Evolutionary conservation across 129 eudicot species (phyloP).

Genomic region (Centaurea solstitialis): DNA sequence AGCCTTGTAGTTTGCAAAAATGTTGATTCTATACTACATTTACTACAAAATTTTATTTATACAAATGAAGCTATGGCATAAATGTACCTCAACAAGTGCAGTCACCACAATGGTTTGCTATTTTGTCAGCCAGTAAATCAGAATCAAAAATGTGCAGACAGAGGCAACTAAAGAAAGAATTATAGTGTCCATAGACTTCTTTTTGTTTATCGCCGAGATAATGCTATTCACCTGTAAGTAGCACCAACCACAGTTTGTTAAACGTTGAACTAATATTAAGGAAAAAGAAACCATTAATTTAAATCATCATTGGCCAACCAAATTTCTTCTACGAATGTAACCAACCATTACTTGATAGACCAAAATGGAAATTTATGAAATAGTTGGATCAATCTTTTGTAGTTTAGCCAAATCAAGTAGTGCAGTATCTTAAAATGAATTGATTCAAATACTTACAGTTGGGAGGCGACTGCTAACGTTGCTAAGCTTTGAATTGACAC

Average conservation of each 20-base stretch:
- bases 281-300: not conserved
- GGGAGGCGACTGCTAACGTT: slow-evolving; percentile 97
- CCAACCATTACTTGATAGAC: not conserved
- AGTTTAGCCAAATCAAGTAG: not conserved
- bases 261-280: not conserved
- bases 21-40: slow-evolving; percentile 11
- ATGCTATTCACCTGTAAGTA: slow-evolving; percentile 82
- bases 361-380: not conserved
- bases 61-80: slow-evolving; percentile 9
- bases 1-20: slow-evolving; percentile 7
- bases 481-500: slow-evolving; percentile 87
- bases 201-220: slow-evolving; percentile 89
- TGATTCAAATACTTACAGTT: slow-evolving; percentile 50
- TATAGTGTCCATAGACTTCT: slow-evolving; percentile 93
- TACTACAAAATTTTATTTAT: slow-evolving; percentile 14
- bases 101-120: slow-evolving; percentile 38
- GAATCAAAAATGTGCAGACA: slow-evolving; percentile 79
- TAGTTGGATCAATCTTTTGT: not conserved
- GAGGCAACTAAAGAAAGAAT: slow-evolving; percentile 94
- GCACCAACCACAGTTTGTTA: slow-evolving; percentile 5
- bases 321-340: not conserved
- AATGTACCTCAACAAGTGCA: slow-evolving; percentile 25
- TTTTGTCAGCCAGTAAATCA: slow-evolving; percentile 89
- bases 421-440: not conserved
- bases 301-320: too few species aligned